These are phyloP conservation scores for Penicillium samsonianum DNA, from an alignment of 495 filamentous ascomycete genomes.

Conservation along the genomic window DNA sequence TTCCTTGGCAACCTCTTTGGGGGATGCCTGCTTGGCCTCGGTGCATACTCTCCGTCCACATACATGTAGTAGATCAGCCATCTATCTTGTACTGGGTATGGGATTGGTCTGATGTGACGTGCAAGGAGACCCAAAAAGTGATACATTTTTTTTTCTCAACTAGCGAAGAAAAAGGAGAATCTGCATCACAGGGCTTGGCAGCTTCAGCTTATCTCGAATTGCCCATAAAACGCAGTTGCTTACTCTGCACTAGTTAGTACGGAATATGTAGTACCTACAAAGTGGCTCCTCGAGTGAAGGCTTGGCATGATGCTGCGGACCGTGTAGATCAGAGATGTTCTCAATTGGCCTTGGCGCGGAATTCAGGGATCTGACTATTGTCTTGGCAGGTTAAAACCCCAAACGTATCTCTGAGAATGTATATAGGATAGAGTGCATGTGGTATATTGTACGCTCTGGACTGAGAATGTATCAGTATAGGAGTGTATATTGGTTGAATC, in stretches of 20 bases:
- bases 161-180: not conserved
- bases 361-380: slow-evolving; percentile 12
- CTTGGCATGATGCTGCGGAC: slow-evolving; percentile 12
- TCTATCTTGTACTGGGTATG: not conserved
- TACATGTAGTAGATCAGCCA: not conserved
- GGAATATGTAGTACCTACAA: slow-evolving; percentile 1
- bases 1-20: not conserved
- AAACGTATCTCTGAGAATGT: too few species aligned
- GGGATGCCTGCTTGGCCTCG: not conserved
- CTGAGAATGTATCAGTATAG: not conserved
- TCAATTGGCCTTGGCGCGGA: slow-evolving; percentile 14
- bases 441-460: too few species aligned
- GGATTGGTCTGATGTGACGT: not conserved
- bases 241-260: not conserved
- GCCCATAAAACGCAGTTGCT: not conserved
- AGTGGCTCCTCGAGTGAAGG: slow-evolving; percentile 1
- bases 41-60: not conserved
- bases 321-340: slow-evolving; percentile 13
- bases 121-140: not conserved
- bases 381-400: slow-evolving; percentile 15
- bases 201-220: slow-evolving; percentile 1
- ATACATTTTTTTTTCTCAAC: not conserved
- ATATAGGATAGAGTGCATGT: too few species aligned
- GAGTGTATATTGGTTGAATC: too few species aligned
- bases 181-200: slow-evolving; percentile 7